Evolutionary conservation across 2,329 filamentous ascomycete genomes (phyloP).

Genomic region (Claviceps humidiphila): DNA sequence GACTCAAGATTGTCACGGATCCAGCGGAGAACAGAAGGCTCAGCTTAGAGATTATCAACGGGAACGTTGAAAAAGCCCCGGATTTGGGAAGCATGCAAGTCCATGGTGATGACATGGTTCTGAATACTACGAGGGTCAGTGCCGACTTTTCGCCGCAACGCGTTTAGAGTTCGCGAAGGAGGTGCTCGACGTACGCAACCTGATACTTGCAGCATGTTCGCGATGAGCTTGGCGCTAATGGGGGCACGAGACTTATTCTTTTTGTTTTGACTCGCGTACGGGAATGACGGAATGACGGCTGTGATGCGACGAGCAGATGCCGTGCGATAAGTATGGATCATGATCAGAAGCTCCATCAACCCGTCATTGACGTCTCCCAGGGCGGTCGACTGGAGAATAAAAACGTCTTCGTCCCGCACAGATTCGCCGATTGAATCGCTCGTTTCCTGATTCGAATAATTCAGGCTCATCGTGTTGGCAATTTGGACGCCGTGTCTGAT

Average conservation of each 20-base stretch:
- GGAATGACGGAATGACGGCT: slow-evolving; percentile 90
- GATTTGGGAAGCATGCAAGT: slow-evolving; percentile 85
- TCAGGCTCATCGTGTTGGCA: slow-evolving; percentile 66
- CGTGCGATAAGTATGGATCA: slow-evolving; percentile 80
- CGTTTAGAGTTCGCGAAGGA: background rate
- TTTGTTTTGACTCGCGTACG: slow-evolving; percentile 93
- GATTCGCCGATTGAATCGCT: slow-evolving; percentile 92
- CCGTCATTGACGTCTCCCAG: slow-evolving; percentile 97
- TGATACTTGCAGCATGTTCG: slow-evolving; percentile 93
- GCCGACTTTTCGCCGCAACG: background rate
- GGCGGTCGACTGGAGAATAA: slow-evolving; percentile 89
- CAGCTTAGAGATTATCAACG: slow-evolving; percentile 73
- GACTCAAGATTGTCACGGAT: slow-evolving; percentile 75
- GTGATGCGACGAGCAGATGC: slow-evolving; percentile 74
- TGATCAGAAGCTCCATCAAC: slow-evolving; percentile 95
- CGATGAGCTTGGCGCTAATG: slow-evolving; percentile 89
- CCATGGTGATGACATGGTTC: slow-evolving; percentile 74
- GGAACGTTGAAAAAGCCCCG: slow-evolving; percentile 88
- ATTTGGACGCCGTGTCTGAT: slow-evolving; percentile 61
- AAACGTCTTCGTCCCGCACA: slow-evolving; percentile 95
- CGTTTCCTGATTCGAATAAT: slow-evolving; percentile 79
- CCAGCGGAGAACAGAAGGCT: slow-evolving; percentile 84
- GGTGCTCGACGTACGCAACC: slow-evolving; percentile 43
- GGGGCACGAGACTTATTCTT: slow-evolving; percentile 87
- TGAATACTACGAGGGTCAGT: slow-evolving; percentile 6